Conservation (phyloP, 305 asterid genomes). For the Rubia balearica region DNA sequence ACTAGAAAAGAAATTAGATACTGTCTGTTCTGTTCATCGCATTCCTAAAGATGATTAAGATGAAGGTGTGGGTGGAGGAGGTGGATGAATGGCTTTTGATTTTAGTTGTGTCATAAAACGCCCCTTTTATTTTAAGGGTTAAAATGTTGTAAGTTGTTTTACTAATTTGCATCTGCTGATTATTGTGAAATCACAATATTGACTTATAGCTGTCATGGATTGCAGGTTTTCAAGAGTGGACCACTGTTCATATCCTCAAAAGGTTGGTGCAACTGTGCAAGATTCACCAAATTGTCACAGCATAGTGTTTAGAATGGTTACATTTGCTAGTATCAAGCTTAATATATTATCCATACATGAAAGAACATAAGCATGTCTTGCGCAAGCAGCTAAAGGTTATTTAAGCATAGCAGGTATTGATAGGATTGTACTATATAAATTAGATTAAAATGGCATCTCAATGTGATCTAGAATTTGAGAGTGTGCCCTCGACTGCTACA, state of each 20-base stretch:
- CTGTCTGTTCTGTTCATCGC: not conserved
- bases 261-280: constrained; percentile 52
- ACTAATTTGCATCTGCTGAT: not conserved
- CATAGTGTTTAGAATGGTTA: not conserved
- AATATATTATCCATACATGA: not conserved
- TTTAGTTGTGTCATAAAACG: not conserved
- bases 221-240: constrained; percentile 98
- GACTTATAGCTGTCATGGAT: constrained; percentile 18
- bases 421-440: not conserved
- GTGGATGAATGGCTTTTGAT: not conserved
- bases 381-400: not conserved
- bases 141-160: not conserved
- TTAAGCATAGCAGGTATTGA: not conserved
- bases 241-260: constrained; percentile 92
- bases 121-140: not conserved
- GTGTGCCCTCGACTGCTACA: not conserved
- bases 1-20: not conserved
- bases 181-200: not conserved
- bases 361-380: not conserved
- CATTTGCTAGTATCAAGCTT: not conserved
- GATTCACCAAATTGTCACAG: not conserved
- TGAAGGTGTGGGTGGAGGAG: not conserved
- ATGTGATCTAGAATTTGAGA: not conserved
- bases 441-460: not conserved
- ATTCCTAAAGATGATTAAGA: not conserved